Conservation (phyloP, 305 asterid genomes). For the Caryopteris hybrid region DNA sequence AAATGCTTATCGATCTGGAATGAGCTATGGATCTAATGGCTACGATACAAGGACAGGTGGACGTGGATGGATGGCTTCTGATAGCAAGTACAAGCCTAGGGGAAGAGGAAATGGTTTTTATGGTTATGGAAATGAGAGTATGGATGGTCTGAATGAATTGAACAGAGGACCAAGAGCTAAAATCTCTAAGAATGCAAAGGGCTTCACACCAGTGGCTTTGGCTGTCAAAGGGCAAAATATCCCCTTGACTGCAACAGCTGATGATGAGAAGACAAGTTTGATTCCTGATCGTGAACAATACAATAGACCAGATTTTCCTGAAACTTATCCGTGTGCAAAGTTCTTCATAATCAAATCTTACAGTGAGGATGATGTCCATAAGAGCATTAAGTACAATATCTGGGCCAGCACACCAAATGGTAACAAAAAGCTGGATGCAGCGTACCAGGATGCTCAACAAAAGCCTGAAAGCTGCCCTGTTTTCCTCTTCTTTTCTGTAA, state of each 20-base stretch:
- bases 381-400: constrained; percentile 76
- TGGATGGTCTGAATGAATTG: constrained; percentile 66
- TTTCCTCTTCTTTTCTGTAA: constrained; percentile 71
- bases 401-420: constrained; percentile 93
- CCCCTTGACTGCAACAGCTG: constrained; percentile 32
- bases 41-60: constrained; percentile 41
- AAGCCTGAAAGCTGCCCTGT: constrained; percentile 49
- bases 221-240: constrained; percentile 53
- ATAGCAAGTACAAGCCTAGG: constrained; percentile 57
- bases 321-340: constrained; percentile 54
- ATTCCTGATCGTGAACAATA: constrained; percentile 52
- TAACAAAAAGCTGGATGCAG: constrained; percentile 64
- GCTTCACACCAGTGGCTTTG: constrained; percentile 40
- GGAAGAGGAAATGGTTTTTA: constrained; percentile 55
- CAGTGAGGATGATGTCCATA: constrained; percentile 89
- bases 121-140: constrained; percentile 39
- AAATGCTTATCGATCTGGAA: constrained; percentile 45
- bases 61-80: constrained; percentile 55
- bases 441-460: constrained; percentile 52
- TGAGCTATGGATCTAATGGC: constrained; percentile 48
- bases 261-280: constrained; percentile 26
- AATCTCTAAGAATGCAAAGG: constrained; percentile 41
- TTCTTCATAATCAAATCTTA: constrained; percentile 81
- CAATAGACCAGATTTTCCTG: constrained; percentile 46
- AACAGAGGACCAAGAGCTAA: constrained; percentile 71